A percentile compares a stretch with the other conserved stretches of the same genome.
phyloP scores from a whole-genome alignment of 2,329 filamentous ascomycete species.

The Phyllosticta citriasiana region DNA sequence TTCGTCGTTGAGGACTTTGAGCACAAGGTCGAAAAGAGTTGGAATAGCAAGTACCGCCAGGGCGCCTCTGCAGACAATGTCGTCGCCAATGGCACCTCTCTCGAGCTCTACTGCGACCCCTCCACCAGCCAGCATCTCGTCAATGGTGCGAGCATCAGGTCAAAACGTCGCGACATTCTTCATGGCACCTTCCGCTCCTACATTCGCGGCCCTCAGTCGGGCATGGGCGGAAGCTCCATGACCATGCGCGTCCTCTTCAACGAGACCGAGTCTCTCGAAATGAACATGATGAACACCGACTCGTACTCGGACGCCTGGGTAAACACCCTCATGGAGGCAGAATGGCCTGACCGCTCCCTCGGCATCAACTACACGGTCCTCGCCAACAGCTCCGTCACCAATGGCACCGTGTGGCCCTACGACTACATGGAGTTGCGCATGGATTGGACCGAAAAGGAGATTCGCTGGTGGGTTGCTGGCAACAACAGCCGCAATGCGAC shows the following conservation, averaged over 20 bases:
- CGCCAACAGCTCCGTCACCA: slow-evolving; percentile 17
- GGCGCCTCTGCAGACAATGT: slow-evolving; percentile 34
- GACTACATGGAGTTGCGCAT: slow-evolving; percentile 37
- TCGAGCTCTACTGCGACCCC: slow-evolving; percentile 27
- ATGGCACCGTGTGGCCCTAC: slow-evolving; percentile 30
- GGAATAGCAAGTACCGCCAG: slow-evolving; percentile 36
- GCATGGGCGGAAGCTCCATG: slow-evolving; percentile 32
- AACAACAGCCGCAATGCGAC: slow-evolving; percentile 26
- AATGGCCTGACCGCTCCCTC: slow-evolving; percentile 28
- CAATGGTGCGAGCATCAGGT: slow-evolving; percentile 34
- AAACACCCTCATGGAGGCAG: slow-evolving; percentile 28
- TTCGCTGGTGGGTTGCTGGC: slow-evolving; percentile 35
- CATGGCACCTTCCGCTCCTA: slow-evolving; percentile 38
- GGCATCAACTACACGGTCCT: slow-evolving; percentile 35
- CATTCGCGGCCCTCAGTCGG: slow-evolving; percentile 31
- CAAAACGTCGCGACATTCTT: slow-evolving; percentile 36
- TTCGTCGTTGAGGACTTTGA: slow-evolving; percentile 33
- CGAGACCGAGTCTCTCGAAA: slow-evolving; percentile 31
- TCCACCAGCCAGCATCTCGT: slow-evolving; percentile 30
- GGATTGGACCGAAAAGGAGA: slow-evolving; percentile 36
- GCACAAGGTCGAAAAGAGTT: slow-evolving; percentile 38
- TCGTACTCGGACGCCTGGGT: slow-evolving; percentile 29
- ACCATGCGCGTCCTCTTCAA: slow-evolving; percentile 39
- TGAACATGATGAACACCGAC: slow-evolving; percentile 38
- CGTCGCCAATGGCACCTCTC: slow-evolving; percentile 16